Percentiles rank a stretch among this genome's conserved stretches.
Evolutionary conservation across 768 basidiomycete species (phyloP).

Genomic region (Mycena rosella): DNA sequence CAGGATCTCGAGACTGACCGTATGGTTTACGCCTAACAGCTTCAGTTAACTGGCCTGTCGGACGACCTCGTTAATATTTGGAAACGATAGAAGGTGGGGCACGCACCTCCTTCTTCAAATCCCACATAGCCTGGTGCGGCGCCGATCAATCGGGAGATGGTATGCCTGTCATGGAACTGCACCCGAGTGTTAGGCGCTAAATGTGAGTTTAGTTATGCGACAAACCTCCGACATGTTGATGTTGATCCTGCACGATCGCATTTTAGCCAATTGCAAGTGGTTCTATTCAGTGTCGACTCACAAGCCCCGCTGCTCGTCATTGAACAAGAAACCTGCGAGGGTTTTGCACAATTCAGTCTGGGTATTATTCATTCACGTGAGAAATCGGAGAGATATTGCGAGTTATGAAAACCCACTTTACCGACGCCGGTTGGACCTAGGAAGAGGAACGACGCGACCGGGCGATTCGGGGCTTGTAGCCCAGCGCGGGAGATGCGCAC

Average conservation of each 20-base stretch:
- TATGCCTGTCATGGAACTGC: slow-evolving; percentile 93
- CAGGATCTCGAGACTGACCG: slow-evolving; percentile 53
- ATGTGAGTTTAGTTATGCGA: not conserved
- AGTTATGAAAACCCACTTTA: slow-evolving; percentile 59
- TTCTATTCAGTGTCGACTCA: slow-evolving; percentile 56
- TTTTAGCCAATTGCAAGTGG: too few species aligned
- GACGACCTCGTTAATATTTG: not conserved
- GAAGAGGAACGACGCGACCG: slow-evolving; percentile 94
- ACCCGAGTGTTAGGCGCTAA: slow-evolving; percentile 15
- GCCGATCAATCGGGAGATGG: slow-evolving; percentile 91
- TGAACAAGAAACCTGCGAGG: slow-evolving; percentile 89
- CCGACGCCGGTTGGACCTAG: slow-evolving; percentile 91
- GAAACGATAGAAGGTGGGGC: too few species aligned
- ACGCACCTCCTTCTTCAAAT: slow-evolving; percentile 81
- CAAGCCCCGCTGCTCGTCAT: slow-evolving; percentile 89
- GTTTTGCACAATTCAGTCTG: slow-evolving; percentile 93
- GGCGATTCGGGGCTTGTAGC: slow-evolving; percentile 87
- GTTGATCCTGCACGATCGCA: slow-evolving; percentile 76
- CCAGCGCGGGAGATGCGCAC: slow-evolving; percentile 95
- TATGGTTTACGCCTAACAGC: slow-evolving; percentile 93
- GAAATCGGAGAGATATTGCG: slow-evolving; percentile 11
- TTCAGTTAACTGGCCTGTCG: slow-evolving; percentile 85
- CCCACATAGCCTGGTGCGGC: slow-evolving; percentile 96
- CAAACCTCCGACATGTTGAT: slow-evolving; percentile 93
- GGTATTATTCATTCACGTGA: not conserved